These are phyloP conservation scores for Primulina eburnea DNA, from an alignment of 257 asterid species.

Conservation along the genomic window DNA sequence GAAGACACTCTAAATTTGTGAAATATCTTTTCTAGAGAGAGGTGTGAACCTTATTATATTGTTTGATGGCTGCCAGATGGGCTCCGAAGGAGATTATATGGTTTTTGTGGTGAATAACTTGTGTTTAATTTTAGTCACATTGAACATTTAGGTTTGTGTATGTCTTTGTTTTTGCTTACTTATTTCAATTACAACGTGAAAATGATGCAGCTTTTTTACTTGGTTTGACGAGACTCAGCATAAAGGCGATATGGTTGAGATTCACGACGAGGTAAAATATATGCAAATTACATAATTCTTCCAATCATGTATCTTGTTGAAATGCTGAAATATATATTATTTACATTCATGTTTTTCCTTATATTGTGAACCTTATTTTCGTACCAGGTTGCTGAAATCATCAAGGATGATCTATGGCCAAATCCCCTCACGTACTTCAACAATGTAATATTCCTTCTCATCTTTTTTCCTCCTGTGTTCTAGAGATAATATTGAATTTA, in stretches of 20 bases:
- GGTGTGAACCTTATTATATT: background rate
- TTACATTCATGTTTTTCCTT: background rate
- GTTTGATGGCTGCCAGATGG: background rate
- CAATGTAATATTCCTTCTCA: slow-evolving; percentile 29
- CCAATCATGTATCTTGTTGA: slow-evolving; percentile 1
- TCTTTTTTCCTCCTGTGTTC: background rate
- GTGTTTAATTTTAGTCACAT: slow-evolving; percentile 29
- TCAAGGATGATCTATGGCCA: slow-evolving; percentile 68
- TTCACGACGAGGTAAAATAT: slow-evolving; percentile 77
- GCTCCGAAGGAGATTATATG: background rate
- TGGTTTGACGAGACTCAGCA: slow-evolving; percentile 69
- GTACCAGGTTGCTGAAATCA: slow-evolving; percentile 54
- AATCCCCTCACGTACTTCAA: slow-evolving; percentile 56
- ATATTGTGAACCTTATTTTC: background rate
- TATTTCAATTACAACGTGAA: slow-evolving; percentile 21
- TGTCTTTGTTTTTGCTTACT: slow-evolving; percentile 18
- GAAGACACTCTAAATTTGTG: background rate
- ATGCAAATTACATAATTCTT: background rate
- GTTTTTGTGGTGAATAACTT: background rate
- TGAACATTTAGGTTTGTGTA: slow-evolving; percentile 26
- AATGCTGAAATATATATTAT: background rate
- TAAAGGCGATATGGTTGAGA: slow-evolving; percentile 62
- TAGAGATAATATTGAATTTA: background rate
- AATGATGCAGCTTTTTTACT: slow-evolving; percentile 72
- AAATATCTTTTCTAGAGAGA: background rate